phyloP scores from a whole-genome alignment of 208 protist species.

The Leishmania tarentolae region DNA sequence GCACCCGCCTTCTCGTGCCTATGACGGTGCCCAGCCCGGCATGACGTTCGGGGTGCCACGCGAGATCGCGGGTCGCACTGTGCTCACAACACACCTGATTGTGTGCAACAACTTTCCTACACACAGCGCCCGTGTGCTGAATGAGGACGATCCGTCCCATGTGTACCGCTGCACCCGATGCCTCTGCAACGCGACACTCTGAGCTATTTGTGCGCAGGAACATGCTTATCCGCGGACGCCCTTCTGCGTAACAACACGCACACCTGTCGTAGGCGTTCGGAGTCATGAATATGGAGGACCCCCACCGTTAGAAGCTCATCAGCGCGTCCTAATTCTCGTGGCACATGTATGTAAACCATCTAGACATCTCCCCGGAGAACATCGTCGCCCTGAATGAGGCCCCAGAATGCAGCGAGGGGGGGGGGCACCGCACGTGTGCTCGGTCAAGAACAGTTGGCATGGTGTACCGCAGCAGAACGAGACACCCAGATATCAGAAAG shows the following conservation, averaged over 20 bases:
- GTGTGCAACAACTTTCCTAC: neutral
- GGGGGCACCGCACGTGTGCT: neutral
- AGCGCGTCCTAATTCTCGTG: neutral
- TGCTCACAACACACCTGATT: neutral
- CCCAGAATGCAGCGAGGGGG: neutral
- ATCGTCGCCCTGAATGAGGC: neutral
- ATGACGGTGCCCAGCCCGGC: neutral
- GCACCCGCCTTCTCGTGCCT: no score
- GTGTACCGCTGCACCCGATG: neutral
- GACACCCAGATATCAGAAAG: neutral
- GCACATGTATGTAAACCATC: neutral
- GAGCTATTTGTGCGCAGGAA: neutral
- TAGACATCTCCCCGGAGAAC: neutral
- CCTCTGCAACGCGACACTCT: neutral
- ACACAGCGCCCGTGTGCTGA: neutral
- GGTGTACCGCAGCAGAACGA: neutral
- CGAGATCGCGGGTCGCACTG: neutral
- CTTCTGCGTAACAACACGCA: neutral
- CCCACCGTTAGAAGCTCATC: neutral
- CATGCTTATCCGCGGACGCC: neutral
- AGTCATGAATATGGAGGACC: neutral
- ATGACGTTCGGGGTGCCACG: neutral
- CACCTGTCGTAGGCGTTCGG: neutral
- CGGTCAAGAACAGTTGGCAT: neutral
- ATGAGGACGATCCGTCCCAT: neutral